Percentiles rank a stretch among this genome's conserved stretches.
phyloP scores from a whole-genome alignment of 1,284 basidiomycete species.

The Ustilago xerochloae region DNA sequence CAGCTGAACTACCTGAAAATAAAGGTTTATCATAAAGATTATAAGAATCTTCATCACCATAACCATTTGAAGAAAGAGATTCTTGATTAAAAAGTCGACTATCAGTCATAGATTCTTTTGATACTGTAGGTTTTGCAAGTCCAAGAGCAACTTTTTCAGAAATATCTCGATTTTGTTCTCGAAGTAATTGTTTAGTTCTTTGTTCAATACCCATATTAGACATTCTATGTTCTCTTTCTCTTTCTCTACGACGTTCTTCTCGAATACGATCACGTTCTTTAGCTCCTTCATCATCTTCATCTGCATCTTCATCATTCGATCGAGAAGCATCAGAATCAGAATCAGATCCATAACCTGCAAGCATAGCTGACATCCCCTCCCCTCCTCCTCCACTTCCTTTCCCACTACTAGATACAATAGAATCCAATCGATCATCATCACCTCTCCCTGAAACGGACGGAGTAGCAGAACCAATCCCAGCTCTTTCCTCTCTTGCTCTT shows the following conservation, averaged over 20 bases:
- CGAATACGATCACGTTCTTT: conserved; percentile 89
- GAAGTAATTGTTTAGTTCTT: conserved; percentile 91
- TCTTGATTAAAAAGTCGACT: conserved; percentile 98
- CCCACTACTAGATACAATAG: too few species aligned
- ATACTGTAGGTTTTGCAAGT: conserved; percentile 92
- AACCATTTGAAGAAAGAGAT: conserved; percentile 76
- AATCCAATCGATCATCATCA: conserved; percentile 22
- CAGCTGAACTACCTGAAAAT: conserved; percentile 94
- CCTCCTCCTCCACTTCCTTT: conserved; percentile 11
- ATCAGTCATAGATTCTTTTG: conserved; percentile 90
- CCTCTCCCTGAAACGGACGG: conserved; percentile 23
- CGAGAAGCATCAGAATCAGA: conserved; percentile 75
- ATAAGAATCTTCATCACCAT: conserved; percentile 92
- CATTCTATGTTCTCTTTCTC: conserved; percentile 98
- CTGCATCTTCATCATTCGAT: conserved; percentile 62
- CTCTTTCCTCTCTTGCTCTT: conserved; percentile 91
- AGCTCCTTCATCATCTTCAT: conserved; percentile 80
- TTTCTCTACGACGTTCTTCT: conserved; percentile 87
- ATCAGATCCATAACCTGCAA: conserved; percentile 72
- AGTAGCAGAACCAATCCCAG: conserved; percentile 73
- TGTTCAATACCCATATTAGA: conserved; percentile 98
- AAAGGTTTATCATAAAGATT: conserved; percentile 93
- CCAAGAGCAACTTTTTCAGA: conserved; percentile 99
- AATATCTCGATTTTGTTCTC: conserved; percentile 95
- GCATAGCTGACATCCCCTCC: conserved; percentile 37